Evolutionary conservation across 2,329 filamentous ascomycete species (phyloP), one percentile per base, ranked within the genome.

Genomic region (Nemania sp.): DNA sequence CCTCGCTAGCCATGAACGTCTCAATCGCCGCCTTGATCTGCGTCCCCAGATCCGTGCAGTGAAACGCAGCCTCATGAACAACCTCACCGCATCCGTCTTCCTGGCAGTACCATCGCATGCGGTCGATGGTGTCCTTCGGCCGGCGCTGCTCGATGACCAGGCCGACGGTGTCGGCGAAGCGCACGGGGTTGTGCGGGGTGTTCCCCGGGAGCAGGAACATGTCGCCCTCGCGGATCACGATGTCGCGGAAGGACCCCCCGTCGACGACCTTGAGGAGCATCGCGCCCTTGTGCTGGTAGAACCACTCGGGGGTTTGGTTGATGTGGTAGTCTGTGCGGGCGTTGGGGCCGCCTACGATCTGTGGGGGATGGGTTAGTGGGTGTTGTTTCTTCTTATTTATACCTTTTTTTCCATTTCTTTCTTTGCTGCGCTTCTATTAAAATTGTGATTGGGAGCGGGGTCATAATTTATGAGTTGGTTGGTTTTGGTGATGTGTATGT

Each of bases 291-390:
- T 97, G 90, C 82, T 98, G 95, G 86, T 96, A 98, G 89, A 98
- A 99, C 91, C 94, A 98, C 81, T 98, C 96, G 13, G 96, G 90
- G 0, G 95, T 98, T 75, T 90, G 85, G 86, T 98, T 98, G 87
- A 98, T 95, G 86, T 98, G 96, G 85, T 98, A 99, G 85, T 98
- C 96, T 64, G 94, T 98, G 72, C 96, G 90, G 69, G 93, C 93
- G 81, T 98, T 98, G 76, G 96, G 96, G 13, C 96, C 96, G 78
- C 96, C 96, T 70, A 99, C 94, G 75, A 97, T 94, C 92, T 90
- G 8, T n/a, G 20, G 32, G 51, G 41, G 24, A 13, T 43, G 26
- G 51, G 59, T 68, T 64, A 61, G 43, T 54, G 8, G 6, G 41
- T 45, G n/a, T 56, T 10, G 3, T 7, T 11, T 20, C 20, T 24